These are phyloP conservation scores for Phycomyces nitens DNA, from an alignment of 192 early-diverging fungal genomes.

Conservation along the genomic window DNA sequence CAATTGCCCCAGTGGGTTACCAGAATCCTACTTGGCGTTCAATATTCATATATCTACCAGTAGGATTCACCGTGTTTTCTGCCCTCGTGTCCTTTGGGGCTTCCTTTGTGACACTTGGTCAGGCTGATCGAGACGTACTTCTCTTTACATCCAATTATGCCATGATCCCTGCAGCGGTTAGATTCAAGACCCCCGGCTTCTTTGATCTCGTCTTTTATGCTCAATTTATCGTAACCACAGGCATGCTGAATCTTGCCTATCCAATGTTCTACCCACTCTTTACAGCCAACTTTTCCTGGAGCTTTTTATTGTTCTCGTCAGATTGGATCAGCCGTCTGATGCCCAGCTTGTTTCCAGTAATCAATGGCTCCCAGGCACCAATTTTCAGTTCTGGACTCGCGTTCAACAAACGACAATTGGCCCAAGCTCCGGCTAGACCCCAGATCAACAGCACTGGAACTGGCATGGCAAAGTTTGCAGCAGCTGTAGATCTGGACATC, in stretches of 20 bases:
- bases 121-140: constrained; percentile 20
- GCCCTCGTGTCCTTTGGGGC: constrained; percentile 19
- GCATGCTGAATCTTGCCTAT: constrained; percentile 45
- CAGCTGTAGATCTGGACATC: constrained; percentile 22
- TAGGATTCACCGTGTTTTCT: constrained; percentile 21
- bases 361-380: not conserved
- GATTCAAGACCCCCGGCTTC: constrained; percentile 46
- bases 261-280: constrained; percentile 46
- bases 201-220: constrained; percentile 50
- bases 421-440: not conserved
- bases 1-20: constrained; percentile 30
- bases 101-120: constrained; percentile 13
- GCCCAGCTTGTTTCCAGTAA: not conserved
- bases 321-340: constrained; percentile 5
- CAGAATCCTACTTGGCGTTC: constrained; percentile 29
- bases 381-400: not conserved
- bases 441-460: constrained; percentile 16
- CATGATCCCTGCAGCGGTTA: constrained; percentile 28
- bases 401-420: constrained; percentile 6
- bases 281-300: constrained; percentile 48
- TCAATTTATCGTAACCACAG: constrained; percentile 46
- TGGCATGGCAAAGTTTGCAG: constrained; percentile 30
- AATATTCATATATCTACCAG: constrained; percentile 22
- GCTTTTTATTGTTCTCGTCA: constrained; percentile 13
- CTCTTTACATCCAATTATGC: constrained; percentile 31